Evolutionary conservation across 805 yeast genomes (phyloP).

Genomic region (Sugiyamaella americana): DNA sequence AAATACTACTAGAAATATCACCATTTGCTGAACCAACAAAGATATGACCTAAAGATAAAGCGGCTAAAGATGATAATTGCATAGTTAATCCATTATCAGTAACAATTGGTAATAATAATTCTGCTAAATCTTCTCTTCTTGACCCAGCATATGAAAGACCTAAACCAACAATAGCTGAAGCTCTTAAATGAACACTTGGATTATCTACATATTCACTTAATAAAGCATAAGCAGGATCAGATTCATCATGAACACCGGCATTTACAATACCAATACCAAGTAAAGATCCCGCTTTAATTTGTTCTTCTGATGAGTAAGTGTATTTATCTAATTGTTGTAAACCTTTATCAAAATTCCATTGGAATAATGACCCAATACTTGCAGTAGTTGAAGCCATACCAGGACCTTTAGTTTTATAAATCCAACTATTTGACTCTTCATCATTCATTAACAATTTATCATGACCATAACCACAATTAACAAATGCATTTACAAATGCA

Average conservation of each 20-base stretch:
- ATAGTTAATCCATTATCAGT: constrained; percentile 68
- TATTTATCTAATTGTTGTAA: constrained; percentile 85
- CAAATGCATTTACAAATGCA: constrained; percentile 86
- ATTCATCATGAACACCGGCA: constrained; percentile 90
- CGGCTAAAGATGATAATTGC: constrained; percentile 79
- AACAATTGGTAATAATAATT: constrained; percentile 72
- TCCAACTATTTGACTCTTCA: constrained; percentile 73
- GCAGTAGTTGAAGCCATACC: constrained; percentile 94
- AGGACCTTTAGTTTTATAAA: constrained; percentile 82
- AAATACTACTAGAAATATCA: constrained; percentile 84
- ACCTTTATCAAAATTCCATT: constrained; percentile 89
- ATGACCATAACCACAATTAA: constrained; percentile 84
- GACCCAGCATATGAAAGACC: constrained; percentile 96
- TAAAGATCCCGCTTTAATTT: constrained; percentile 92
- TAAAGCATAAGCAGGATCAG: constrained; percentile 83
- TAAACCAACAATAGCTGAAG: constrained; percentile 83
- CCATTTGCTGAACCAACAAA: constrained; percentile 96
- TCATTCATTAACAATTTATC: constrained; percentile 69
- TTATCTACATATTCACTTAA: constrained; percentile 73
- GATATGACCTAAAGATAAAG: constrained; percentile 86
- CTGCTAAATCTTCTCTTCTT: constrained; percentile 74
- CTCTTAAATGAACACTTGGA: constrained; percentile 54
- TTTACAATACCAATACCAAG: constrained; percentile 92
- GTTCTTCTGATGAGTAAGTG: constrained; percentile 76
- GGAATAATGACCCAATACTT: constrained; percentile 78